Percentiles rank a stretch among this genome's conserved stretches.
Conservation (phyloP, 441 rosid genomes). For the Adansonia grandidieri region DNA sequence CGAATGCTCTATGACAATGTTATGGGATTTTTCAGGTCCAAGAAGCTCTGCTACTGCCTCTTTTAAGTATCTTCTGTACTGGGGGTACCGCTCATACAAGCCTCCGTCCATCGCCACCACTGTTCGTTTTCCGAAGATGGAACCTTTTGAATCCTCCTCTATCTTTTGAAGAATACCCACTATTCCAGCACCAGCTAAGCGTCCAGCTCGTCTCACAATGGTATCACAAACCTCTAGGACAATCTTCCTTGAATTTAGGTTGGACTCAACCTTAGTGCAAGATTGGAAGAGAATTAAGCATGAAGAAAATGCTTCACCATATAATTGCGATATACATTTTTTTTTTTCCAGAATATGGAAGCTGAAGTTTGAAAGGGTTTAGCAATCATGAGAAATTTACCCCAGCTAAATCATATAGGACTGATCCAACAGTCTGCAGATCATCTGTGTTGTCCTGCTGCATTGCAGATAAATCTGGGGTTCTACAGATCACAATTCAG, state of each 20-base stretch:
- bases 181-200: constrained; percentile 88
- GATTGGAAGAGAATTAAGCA: neutral
- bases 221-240: constrained; percentile 69
- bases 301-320: neutral
- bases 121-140: constrained; percentile 59
- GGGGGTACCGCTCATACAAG: constrained; percentile 72
- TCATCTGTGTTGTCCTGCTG: constrained; percentile 71
- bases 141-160: constrained; percentile 66
- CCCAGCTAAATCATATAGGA: constrained; percentile 53
- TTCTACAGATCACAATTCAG: constrained; percentile 43
- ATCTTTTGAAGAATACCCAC: constrained; percentile 81
- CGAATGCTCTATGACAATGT: constrained; percentile 64
- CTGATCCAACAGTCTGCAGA: constrained; percentile 66
- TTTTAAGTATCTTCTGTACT: constrained; percentile 62
- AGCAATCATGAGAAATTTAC: constrained; percentile 36
- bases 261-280: constrained; percentile 54
- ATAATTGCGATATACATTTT: neutral
- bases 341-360: neutral
- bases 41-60: constrained; percentile 72
- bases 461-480: constrained; percentile 68
- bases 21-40: constrained; percentile 52
- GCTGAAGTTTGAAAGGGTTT: neutral
- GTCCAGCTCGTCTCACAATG: constrained; percentile 72
- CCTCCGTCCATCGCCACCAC: constrained; percentile 93
- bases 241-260: constrained; percentile 50